Conservation (phyloP, 2,329 filamentous ascomycete species). For the Xylaria sp. region DNA sequence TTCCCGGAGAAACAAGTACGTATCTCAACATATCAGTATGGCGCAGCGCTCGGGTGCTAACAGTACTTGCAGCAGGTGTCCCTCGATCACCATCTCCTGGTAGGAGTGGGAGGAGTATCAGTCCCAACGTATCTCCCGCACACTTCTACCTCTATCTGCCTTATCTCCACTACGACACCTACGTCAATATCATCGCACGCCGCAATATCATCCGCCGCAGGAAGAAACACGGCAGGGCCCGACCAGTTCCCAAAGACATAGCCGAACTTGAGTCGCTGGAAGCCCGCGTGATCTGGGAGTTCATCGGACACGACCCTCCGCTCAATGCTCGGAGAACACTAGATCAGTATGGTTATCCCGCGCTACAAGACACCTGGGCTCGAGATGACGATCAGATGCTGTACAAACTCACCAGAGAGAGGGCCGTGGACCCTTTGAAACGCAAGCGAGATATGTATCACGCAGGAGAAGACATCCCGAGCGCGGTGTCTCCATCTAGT, state of each 20-base stretch:
- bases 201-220: constrained; percentile 60
- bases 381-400: constrained; percentile 71
- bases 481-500: constrained; percentile 31
- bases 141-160: constrained; percentile 61
- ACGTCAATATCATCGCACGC: constrained; percentile 61
- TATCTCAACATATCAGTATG: constrained; percentile 19
- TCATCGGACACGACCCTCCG: constrained; percentile 64
- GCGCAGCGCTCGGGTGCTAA: background rate
- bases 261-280: constrained; percentile 62
- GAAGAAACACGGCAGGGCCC: constrained; percentile 57
- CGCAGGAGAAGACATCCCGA: constrained; percentile 16
- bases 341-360: constrained; percentile 69
- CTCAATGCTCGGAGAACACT: constrained; percentile 66
- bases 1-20: constrained; percentile 45
- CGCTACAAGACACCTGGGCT: constrained; percentile 63
- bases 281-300: constrained; percentile 67
- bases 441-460: constrained; percentile 38
- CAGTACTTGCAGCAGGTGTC: constrained; percentile 38
- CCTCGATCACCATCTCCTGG: constrained; percentile 43
- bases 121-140: constrained; percentile 33
- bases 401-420: constrained; percentile 66
- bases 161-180: constrained; percentile 70
- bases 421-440: constrained; percentile 34
- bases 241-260: constrained; percentile 61
- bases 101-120: constrained; percentile 37